Percentiles rank a stretch among this genome's conserved stretches.
These are phyloP conservation scores for Carex pumila DNA, from an alignment of 176 grass and related monocot species.

Conservation along the genomic window DNA sequence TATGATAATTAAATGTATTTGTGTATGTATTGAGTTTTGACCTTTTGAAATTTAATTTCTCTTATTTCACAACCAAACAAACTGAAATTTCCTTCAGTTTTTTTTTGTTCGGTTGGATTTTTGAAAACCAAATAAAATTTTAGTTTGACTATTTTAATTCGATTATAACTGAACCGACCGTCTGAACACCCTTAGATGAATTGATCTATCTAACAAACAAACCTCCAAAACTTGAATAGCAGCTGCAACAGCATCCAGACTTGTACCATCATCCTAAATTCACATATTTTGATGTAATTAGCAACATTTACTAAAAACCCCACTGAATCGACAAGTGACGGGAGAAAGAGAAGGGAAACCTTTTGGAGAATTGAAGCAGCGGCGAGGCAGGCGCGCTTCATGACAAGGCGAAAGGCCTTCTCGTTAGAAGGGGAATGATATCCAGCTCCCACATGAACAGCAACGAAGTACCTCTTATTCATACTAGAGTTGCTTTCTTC, in stretches of 20 bases:
- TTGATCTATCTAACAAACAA: constrained; percentile 14
- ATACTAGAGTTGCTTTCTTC: constrained; percentile 15
- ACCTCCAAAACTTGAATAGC: constrained; percentile 86
- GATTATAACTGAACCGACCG: too few species aligned
- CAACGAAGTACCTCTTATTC: constrained; percentile 47
- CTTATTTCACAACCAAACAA: too few species aligned
- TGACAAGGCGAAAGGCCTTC: constrained; percentile 55
- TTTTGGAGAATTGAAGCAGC: constrained; percentile 53
- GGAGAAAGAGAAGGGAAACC: constrained; percentile 25
- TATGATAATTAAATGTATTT: too few species aligned
- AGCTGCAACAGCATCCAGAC: constrained; percentile 75
- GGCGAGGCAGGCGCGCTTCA: constrained; percentile 73
- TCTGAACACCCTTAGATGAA: too few species aligned
- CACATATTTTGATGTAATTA: constrained; percentile 12
- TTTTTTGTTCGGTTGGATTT: too few species aligned
- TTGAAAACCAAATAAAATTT: too few species aligned
- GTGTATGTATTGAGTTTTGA: too few species aligned
- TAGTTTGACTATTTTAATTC: too few species aligned
- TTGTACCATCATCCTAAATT: constrained; percentile 55
- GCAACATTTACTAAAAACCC: not conserved
- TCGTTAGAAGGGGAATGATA: constrained; percentile 74
- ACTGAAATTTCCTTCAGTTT: too few species aligned
- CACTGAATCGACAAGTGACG: not conserved
- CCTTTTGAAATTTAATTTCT: too few species aligned
- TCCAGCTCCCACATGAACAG: constrained; percentile 81